Percentiles rank a stretch among this genome's conserved stretches.
phyloP scores from a whole-genome alignment of 495 filamentous ascomycete species.

The Trichoderma erinaceum region DNA sequence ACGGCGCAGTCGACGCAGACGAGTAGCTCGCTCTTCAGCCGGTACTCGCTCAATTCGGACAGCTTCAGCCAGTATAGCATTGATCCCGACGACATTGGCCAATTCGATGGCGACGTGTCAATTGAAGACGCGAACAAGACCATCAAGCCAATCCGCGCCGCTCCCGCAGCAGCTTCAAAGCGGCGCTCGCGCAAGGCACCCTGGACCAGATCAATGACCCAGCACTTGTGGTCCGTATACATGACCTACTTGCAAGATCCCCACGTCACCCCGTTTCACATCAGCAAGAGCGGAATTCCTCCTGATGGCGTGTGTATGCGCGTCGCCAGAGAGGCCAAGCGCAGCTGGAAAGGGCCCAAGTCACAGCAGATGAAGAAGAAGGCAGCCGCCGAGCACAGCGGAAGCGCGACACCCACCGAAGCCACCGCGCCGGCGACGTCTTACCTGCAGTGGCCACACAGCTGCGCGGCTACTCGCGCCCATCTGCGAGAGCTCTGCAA shows the following conservation, averaged over 20 bases:
- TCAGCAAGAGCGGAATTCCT: constrained; percentile 77
- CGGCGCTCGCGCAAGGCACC: constrained; percentile 37
- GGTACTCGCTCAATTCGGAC: constrained; percentile 41
- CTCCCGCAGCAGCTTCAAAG: constrained; percentile 13
- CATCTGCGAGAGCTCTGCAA: constrained; percentile 81
- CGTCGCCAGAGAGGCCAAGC: constrained; percentile 77
- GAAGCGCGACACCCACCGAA: constrained; percentile 61
- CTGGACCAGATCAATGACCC: constrained; percentile 89
- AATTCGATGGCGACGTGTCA: constrained; percentile 14
- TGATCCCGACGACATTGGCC: constrained; percentile 33
- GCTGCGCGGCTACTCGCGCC: constrained; percentile 69
- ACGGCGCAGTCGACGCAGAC: constrained; percentile 46
- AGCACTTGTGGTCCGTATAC: constrained; percentile 90
- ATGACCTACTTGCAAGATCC: constrained; percentile 83
- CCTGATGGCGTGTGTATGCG: constrained; percentile 85
- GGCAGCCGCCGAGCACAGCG: constrained; percentile 42
- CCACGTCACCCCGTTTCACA: constrained; percentile 87
- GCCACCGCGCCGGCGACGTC: constrained; percentile 28
- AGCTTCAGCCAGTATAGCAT: constrained; percentile 40
- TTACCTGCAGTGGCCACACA: constrained; percentile 69
- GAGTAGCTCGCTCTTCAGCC: constrained; percentile 43
- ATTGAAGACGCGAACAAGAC: constrained; percentile 16
- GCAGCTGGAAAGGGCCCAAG: constrained; percentile 69
- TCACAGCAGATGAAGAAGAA: constrained; percentile 22
- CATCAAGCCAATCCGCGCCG: constrained; percentile 18